phyloP scores from a whole-genome alignment of 78 protist species.

The Monosiga brevicollis region DNA sequence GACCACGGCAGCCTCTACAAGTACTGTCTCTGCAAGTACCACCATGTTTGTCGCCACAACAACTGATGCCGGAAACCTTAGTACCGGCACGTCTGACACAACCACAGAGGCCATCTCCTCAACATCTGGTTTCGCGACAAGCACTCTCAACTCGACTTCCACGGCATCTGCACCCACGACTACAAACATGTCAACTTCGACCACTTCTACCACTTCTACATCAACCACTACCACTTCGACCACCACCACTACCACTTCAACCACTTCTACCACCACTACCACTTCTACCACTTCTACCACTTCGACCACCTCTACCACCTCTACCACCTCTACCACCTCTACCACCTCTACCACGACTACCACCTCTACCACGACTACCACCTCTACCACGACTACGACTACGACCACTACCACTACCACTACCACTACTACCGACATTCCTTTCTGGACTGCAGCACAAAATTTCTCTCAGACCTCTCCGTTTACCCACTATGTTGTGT shows the following conservation, averaged over 20 bases:
- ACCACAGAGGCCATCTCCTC: no score
- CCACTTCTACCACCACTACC: neutral
- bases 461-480: no score
- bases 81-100: no score
- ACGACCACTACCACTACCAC: neutral
- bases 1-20: no score
- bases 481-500: no score
- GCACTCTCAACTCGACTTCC: neutral
- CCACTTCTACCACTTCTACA: neutral
- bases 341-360: neutral
- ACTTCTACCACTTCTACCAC: neutral
- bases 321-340: neutral
- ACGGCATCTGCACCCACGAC: neutral
- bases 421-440: neutral
- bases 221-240: neutral
- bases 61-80: no score
- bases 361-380: neutral
- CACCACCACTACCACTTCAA: neutral
- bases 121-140: no score
- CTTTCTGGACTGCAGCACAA: neutral
- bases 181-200: neutral
- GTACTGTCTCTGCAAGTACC: no score
- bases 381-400: neutral
- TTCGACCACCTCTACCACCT: neutral
- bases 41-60: no score